Base-by-base conservation (phyloP, 345 rosid genomes). In the Kernera saxatilis region DNA sequence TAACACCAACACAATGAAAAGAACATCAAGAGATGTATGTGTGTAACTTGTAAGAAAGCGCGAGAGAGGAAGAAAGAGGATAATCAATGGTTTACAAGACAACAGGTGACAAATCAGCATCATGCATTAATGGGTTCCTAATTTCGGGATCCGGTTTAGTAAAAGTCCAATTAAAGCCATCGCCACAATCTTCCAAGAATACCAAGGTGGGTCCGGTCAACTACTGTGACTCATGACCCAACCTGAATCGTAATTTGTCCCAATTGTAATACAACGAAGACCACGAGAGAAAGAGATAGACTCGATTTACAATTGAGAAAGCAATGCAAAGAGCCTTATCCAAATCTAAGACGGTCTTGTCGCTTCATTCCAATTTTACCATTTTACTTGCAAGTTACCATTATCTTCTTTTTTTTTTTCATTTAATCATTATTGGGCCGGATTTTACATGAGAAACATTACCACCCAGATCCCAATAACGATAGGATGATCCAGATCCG, bases 141-240 rank as follows among this genome's bases (percentile, higher is more conserved):
- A 60, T 13, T 27, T 60, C 4, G 49, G 32, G 69, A 27, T 70
- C 43, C 67, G 19, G 61, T 26, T 37, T 6, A 10, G 8, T 51
- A 2, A 37, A 18, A 25, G 48, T 54, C 54, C 72, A 27, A 54
- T 33, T 21, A 35, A 36, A 50, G 57, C 48, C 33, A 64, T 6
- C 13, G 21, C 69, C 73, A 70, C 40, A 27, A 60, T 39, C 52
- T 29, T 61, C 69, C 61, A 52, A 51, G 43, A 19, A 58, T 23
- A 59, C 58, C 27, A 58, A 9, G 11, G 22, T 62, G 62, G 69
- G 76, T 41, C 76, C 63, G 44, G 76, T 52, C 63, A 51, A 71
- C 69, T 62, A 62, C 3, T 39, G 54, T 41, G 45, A 71, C 76
- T 8, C 37, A 30, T 71, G 53, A 71, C 76, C 69, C 21, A 71